Conservation (phyloP, 2,329 filamentous ascomycete species). For the Sclerotinia trifoliorum region DNA sequence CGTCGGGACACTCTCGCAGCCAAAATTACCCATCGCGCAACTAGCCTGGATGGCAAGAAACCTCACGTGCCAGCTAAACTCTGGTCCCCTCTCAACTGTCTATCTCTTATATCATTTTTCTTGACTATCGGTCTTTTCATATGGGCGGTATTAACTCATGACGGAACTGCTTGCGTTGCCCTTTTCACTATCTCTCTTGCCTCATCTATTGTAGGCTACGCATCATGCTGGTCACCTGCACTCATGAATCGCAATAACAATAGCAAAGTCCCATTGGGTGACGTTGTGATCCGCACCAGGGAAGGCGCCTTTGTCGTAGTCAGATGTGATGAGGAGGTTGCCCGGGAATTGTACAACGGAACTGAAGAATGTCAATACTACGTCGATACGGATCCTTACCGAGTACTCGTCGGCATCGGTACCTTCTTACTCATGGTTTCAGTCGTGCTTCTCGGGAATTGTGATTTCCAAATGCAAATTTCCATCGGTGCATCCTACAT, state of each 20-base stretch:
- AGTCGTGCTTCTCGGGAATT: conserved; percentile 61
- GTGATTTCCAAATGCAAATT: conserved; percentile 59
- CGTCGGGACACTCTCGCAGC: conserved; percentile 26
- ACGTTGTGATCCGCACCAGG: conserved; percentile 61
- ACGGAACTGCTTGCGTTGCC: conserved; percentile 53
- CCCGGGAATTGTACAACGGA: conserved; percentile 61
- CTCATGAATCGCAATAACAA: conserved; percentile 52
- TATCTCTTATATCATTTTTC: conserved; percentile 52
- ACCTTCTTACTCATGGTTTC: conserved; percentile 61
- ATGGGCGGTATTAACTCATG: conserved; percentile 45
- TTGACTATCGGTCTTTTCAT: conserved; percentile 50
- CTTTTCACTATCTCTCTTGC: conserved; percentile 53
- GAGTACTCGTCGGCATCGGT: conserved; percentile 54
- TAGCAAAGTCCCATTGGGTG: conserved; percentile 50
- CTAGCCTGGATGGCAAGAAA: conserved; percentile 41
- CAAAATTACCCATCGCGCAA: conserved; percentile 27
- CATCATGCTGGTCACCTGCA: conserved; percentile 57
- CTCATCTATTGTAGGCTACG: conserved; percentile 55
- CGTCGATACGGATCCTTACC: conserved; percentile 48
- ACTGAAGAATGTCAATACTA: conserved; percentile 60
- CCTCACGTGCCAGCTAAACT: conserved; percentile 50
- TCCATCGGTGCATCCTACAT: conserved; percentile 59
- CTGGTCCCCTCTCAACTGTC: conserved; percentile 53
- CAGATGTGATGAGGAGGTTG: conserved; percentile 57
- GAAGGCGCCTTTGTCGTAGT: conserved; percentile 60